Base-by-base conservation (phyloP, 2,329 filamentous ascomycete genomes). In the Nigrospora osmanthi region DNA sequence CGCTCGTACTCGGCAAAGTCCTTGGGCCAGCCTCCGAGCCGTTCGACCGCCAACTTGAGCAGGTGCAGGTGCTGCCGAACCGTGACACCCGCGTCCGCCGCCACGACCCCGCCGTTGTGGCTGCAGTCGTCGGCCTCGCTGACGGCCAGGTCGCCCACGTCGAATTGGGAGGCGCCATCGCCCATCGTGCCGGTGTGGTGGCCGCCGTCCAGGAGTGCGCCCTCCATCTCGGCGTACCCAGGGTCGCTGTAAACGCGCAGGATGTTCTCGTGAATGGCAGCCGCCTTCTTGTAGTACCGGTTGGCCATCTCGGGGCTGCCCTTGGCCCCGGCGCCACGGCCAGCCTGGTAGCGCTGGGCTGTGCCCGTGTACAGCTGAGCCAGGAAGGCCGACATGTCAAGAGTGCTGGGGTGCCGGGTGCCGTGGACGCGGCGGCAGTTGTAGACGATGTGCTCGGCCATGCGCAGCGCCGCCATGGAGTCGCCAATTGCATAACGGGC, bases 1-100 rank as follows among this genome's bases (percentile, higher is more conserved):
- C 59, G 61, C 54, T 73, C 65, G 50, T 75, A 76, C 53, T 73
- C 69, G 10, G 49, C 57, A 51, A 67, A 69, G 6, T 67, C 58
- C 60, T 75, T 77, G 6, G 70, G 67, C 63, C 62, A 70, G 45
- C 54, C 54, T 32, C 66, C 66, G 23, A 65, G 52, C 6, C 66
- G 61, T 52, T 69, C 55, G 5, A 68, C 49, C 2, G 66, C 57
- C 9, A 67, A 58, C 52, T 67, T 66, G 28, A 69, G 57, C 9
- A 67, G 55, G 13, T 54, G 46, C n/a, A 68, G 41, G 49, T 69
- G 66, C 41, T 57, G 55, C 10, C 63, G 58, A 6, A 62, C 63
- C 15, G n/a, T 14, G 59, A 55, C 35, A 61, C 52, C 6, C 5
- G 53, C 61, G 7, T 63, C 58, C 3, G 56, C 49, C 31, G 54